Evolutionary conservation across 352 stramenopile species (phyloP).

Genomic region (Phytopythium mirpurense): DNA sequence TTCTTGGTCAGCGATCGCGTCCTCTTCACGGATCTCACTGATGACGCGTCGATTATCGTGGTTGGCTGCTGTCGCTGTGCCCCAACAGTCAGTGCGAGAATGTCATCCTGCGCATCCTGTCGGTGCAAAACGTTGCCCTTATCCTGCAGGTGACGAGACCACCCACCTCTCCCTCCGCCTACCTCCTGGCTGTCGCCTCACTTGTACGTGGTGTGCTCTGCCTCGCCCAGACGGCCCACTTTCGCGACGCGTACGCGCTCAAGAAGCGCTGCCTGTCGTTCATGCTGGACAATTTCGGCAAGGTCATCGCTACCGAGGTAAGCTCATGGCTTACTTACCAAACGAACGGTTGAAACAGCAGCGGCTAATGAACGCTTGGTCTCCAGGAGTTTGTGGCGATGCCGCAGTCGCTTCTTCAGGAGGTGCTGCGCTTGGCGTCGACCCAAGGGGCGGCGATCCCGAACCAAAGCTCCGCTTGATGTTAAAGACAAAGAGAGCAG

Average conservation of each 20-base stretch:
- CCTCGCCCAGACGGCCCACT: conserved; percentile 54
- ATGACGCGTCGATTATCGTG: not conserved
- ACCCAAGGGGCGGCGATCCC: conserved; percentile 62
- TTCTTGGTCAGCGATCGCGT: too few relatives aligned
- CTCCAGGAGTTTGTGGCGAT: conserved; percentile 54
- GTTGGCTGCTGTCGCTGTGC: not conserved
- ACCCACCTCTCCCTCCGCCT: not conserved
- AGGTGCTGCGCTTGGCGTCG: conserved; percentile 60
- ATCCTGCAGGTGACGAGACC: conserved; percentile 45
- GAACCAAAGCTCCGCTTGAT: conserved; percentile 33
- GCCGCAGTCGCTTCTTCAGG: conserved; percentile 59
- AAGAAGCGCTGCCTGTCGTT: conserved; percentile 82
- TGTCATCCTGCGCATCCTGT: conserved; percentile 61
- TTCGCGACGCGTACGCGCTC: conserved; percentile 58
- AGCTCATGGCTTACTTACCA: not conserved
- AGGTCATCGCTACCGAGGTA: conserved; percentile 70
- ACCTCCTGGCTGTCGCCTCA: too few relatives aligned
- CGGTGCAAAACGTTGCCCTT: conserved; percentile 67
- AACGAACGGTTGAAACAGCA: conserved; percentile 2
- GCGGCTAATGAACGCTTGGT: not conserved
- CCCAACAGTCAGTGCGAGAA: conserved; percentile 64
- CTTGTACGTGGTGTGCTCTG: not conserved
- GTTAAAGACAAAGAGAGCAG: not conserved
- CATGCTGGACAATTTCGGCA: conserved; percentile 74
- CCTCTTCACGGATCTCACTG: not conserved